Evolutionary conservation across 805 yeast species (phyloP), one percentile per base, ranked within the genome.

Genomic region (Candida yuanshanica): DNA sequence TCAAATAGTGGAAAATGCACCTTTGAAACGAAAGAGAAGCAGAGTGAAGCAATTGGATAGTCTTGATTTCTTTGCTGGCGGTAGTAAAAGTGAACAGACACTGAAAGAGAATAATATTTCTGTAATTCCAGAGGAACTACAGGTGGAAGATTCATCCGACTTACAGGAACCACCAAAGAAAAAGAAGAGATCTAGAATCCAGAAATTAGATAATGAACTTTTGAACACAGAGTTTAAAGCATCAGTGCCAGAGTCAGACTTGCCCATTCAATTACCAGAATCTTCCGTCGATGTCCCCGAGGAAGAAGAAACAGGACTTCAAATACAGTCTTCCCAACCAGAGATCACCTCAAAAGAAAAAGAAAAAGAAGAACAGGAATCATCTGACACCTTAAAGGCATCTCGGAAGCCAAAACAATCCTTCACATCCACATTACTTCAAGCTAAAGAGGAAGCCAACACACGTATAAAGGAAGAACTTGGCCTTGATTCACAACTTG

Each of bases 1-100:
- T n/a, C 12, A 17, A 11, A 8, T 12, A 7, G 21, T 12, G 12
- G 21, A 31, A 12, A 31, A n/a, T n/a, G 22, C 22, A 17, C 22
- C 34, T 8, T 16, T 25, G 5, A 42, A 44, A 36, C 52, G 46
- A 32, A 38, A 39, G 32, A 43, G 51, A 24, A 42, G 45, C n/a
- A 48, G 48, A 24, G 54, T 66, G 2, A 48, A 62, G 42, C 60
- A 68, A 1, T 46, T 67, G 24, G 64, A 65, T 34, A 60, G 65
- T 35, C 48, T 66, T 31, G 56, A 56, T 23, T 65, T 60, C 46
- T 66, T 67, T 51, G 71, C 65, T 4, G 72, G 71, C 23, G 70
- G 71, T 21, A 50, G 38, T 17, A 35, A 29, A 13, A 10, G 9
- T 10, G 45, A 41, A 20, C 14, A 25, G 7, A 11, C 31, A 16